phyloP scores from a whole-genome alignment of 1,284 basidiomycete species.

The Cryptococcus sp. region DNA sequence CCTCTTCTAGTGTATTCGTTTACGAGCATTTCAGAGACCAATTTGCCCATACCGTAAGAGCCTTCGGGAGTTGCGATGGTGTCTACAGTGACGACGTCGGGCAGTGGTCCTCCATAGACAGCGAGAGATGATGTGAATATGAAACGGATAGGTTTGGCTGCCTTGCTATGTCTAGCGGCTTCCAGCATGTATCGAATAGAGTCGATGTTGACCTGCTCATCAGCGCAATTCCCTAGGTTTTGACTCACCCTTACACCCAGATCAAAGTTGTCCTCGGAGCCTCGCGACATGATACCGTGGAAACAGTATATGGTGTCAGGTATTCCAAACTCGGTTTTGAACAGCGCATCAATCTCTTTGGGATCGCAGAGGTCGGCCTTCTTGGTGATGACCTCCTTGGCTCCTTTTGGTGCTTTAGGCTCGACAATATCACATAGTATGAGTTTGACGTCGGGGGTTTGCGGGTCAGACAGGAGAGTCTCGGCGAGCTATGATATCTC shows the following conservation, averaged over 20 bases:
- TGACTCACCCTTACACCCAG: slow-evolving; percentile 58
- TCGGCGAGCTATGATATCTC: slow-evolving; percentile 32
- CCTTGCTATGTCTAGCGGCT: slow-evolving; percentile 51
- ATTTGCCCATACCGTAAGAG: slow-evolving; percentile 64
- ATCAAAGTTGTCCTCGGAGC: slow-evolving; percentile 64
- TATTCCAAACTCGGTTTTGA: slow-evolving; percentile 43
- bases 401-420: slow-evolving; percentile 56
- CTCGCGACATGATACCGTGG: slow-evolving; percentile 66
- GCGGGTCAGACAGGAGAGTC: slow-evolving; percentile 42
- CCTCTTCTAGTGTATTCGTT: slow-evolving; percentile 66
- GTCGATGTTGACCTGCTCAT: slow-evolving; percentile 60
- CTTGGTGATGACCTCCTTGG: slow-evolving; percentile 53
- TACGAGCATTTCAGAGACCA: slow-evolving; percentile 62
- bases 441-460: slow-evolving; percentile 46
- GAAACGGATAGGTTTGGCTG: slow-evolving; percentile 57
- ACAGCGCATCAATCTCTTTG: slow-evolving; percentile 55
- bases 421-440: slow-evolving; percentile 56
- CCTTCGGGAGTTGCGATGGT: slow-evolving; percentile 64
- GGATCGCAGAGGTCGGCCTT: slow-evolving; percentile 60
- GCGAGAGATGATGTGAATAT: slow-evolving; percentile 67
- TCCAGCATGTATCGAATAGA: slow-evolving; percentile 62
- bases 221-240: background rate
- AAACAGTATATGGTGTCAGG: slow-evolving; percentile 59
- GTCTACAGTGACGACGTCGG: slow-evolving; percentile 57
- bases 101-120: slow-evolving; percentile 66